phyloP scores from a whole-genome alignment of 2,329 filamentous ascomycete species.

The Fusarium equiseti region DNA sequence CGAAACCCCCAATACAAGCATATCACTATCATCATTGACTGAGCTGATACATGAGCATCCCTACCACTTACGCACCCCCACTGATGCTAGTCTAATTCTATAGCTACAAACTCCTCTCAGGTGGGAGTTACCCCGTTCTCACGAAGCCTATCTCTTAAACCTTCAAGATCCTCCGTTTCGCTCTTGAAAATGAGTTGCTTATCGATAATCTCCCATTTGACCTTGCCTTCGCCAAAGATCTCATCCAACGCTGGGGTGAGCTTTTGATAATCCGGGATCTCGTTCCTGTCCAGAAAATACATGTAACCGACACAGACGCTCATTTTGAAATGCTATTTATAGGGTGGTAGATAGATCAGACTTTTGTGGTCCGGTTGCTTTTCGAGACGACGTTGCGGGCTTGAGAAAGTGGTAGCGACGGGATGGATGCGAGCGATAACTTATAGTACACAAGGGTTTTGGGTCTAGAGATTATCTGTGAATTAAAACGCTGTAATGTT shows the following conservation, averaged over 20 bases:
- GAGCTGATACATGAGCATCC: no score
- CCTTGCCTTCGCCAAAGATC: neutral
- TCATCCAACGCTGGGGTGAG: neutral
- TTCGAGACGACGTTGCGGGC: rapidly evolving
- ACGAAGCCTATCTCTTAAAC: neutral
- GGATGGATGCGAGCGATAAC: rapidly evolving
- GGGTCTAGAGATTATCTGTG: rapidly evolving
- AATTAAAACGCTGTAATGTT: neutral
- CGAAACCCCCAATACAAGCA: no score
- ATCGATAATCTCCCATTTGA: rapidly evolving
- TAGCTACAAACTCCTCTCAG: neutral
- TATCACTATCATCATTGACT: no score
- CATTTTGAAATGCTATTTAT: neutral
- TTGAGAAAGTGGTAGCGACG: neutral
- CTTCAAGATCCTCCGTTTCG: rapidly evolving
- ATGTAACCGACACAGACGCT: neutral
- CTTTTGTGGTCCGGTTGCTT: rapidly evolving
- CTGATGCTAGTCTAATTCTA: neutral
- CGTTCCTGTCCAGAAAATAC: neutral
- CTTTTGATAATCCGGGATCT: rapidly evolving
- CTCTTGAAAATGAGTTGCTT: rapidly evolving
- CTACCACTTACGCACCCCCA: no score
- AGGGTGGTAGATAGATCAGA: rapidly evolving
- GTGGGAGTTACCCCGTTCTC: neutral
- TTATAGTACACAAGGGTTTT: rapidly evolving